Conservation (phyloP, 306 rosid genomes). For the Rosa rugosa region DNA sequence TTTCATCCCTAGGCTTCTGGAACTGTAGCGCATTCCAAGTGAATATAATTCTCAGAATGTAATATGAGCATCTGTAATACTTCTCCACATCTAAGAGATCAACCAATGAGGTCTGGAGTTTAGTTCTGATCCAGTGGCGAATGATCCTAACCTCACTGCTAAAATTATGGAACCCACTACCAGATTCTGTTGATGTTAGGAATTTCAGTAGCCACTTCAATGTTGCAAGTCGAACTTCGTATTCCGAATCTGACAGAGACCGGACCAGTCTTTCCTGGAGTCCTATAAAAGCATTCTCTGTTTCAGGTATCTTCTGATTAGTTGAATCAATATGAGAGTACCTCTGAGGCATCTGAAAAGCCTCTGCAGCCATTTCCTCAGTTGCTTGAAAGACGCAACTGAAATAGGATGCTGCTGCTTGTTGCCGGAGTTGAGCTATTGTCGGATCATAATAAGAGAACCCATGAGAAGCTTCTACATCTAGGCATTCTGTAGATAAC, state of each 20-base stretch:
- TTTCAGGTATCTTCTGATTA: conserved; percentile 38
- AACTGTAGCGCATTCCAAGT: conserved; percentile 79
- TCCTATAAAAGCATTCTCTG: conserved; percentile 46
- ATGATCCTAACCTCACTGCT: conserved; percentile 46
- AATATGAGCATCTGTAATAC: conserved; percentile 64
- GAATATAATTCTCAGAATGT: conserved; percentile 71
- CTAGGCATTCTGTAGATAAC: conserved; percentile 70
- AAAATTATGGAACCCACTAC: conserved; percentile 40
- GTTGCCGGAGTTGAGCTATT: conserved; percentile 72
- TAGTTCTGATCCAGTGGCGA: conserved; percentile 57
- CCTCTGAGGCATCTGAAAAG: conserved; percentile 29
- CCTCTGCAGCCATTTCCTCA: conserved; percentile 46
- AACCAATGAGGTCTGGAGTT: conserved; percentile 62
- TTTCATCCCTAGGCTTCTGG: conserved; percentile 40
- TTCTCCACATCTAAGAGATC: conserved; percentile 65
- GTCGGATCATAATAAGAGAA: conserved; percentile 74
- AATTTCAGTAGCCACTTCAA: conserved; percentile 86
- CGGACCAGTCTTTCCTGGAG: conserved; percentile 63
- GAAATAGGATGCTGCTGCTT: conserved; percentile 79
- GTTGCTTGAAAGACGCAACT: conserved; percentile 73
- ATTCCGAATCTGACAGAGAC: conserved; percentile 70
- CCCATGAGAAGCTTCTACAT: conserved; percentile 49
- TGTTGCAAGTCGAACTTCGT: conserved; percentile 91
- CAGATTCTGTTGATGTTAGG: conserved; percentile 58
- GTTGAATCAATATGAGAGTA: conserved; percentile 42